A percentile compares a stretch with the other conserved stretches of the same genome.
These are phyloP conservation scores for Euphorbia tirucalli DNA, from an alignment of 345 rosid genomes.

Conservation along the genomic window DNA sequence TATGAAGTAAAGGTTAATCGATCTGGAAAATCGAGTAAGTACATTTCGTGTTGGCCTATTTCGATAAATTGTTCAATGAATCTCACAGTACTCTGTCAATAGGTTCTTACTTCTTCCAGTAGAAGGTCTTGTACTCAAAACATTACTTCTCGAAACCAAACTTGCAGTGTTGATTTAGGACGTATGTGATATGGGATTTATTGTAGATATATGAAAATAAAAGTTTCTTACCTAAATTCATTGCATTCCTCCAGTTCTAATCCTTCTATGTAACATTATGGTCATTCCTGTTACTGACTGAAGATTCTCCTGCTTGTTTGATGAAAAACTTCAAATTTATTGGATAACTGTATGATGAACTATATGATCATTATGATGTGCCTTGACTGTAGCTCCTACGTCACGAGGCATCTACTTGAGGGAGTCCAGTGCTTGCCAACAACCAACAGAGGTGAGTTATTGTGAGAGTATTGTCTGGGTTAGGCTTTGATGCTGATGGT, in stretches of 20 bases:
- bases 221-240: not conserved
- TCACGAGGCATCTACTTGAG: constrained; percentile 90
- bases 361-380: constrained; percentile 10
- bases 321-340: not conserved
- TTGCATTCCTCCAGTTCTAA: not conserved
- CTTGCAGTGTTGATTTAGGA: not conserved
- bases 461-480: constrained; percentile 1
- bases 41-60: not conserved
- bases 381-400: constrained; percentile 60
- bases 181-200: not conserved
- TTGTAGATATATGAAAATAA: not conserved
- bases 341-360: constrained; percentile 1
- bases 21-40: constrained; percentile 83
- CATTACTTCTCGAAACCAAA: not conserved
- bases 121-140: not conserved
- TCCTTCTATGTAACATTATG: not conserved
- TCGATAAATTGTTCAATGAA: too few relatives aligned
- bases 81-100: too few relatives aligned
- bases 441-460: constrained; percentile 69
- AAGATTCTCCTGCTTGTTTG: constrained; percentile 9
- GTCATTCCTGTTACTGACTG: not conserved
- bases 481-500: constrained; percentile 6
- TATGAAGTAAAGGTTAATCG: constrained; percentile 73
- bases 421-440: constrained; percentile 66
- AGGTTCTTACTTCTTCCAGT: not conserved